phyloP scores from a whole-genome alignment of 352 stramenopile species.

The Globisporangium alternatum region DNA sequence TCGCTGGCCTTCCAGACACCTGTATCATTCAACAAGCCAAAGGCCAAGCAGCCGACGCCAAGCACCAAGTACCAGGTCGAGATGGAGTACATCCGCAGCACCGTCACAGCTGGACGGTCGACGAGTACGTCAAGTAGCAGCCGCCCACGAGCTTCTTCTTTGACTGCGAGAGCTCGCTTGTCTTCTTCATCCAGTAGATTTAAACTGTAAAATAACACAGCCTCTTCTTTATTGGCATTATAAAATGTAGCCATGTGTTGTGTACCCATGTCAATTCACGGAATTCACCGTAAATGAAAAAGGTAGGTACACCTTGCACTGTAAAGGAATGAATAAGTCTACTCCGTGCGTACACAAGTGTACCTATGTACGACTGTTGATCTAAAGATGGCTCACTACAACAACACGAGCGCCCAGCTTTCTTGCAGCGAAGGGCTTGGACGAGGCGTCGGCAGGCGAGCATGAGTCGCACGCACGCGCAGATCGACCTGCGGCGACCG shows the following conservation, averaged over 20 bases:
- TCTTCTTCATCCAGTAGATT: slow-evolving; percentile 1
- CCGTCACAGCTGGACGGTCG: slow-evolving; percentile 9
- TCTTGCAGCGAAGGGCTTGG: too few species aligned
- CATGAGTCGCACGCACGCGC: slow-evolving; percentile 10
- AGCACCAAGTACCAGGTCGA: slow-evolving; percentile 36
- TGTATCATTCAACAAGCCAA: neutral
- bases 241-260: neutral
- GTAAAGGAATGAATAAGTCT: too few species aligned
- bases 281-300: too few species aligned
- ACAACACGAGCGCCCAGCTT: too few species aligned
- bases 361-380: too few species aligned
- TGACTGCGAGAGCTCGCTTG: neutral
- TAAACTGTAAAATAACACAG: neutral
- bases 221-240: neutral
- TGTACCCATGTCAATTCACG: neutral
- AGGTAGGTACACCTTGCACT: too few species aligned
- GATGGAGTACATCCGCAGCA: slow-evolving; percentile 47
- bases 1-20: neutral
- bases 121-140: neutral
- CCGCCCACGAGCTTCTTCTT: neutral
- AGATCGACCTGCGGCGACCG: slow-evolving; percentile 5
- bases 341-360: too few species aligned
- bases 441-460: too few species aligned
- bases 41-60: neutral
- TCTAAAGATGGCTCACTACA: too few species aligned